Conservation (phyloP, 495 filamentous ascomycete species). For the Lichina pygmaea region DNA sequence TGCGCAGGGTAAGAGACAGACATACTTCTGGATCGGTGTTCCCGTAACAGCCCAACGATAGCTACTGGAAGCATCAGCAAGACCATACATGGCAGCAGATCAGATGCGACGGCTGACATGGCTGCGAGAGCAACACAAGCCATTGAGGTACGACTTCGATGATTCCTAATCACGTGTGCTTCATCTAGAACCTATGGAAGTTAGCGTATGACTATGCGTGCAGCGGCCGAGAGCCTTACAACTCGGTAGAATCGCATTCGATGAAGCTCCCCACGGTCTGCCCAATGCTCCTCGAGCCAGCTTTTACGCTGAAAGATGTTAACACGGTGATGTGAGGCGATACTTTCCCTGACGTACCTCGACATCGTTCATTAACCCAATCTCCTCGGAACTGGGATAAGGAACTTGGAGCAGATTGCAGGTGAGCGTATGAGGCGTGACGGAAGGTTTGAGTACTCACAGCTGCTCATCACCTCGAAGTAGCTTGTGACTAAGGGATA, state of each 20-base stretch:
- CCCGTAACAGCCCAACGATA: background rate
- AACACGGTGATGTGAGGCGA: no score
- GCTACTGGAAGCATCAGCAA: conserved; percentile 38
- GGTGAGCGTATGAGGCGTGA: background rate
- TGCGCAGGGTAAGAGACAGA: background rate
- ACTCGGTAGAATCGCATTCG: conserved; percentile 1
- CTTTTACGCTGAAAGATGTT: no score
- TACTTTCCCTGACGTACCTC: background rate
- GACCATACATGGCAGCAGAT: conserved; percentile 5
- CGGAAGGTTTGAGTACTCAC: background rate
- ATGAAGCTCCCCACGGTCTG: background rate
- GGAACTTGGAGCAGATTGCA: background rate
- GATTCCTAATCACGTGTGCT: conserved; percentile 36
- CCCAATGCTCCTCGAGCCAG: background rate
- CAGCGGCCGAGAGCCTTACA: background rate
- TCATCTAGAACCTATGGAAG: conserved; percentile 20
- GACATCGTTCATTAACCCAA: background rate
- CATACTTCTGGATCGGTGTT: background rate
- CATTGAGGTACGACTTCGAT: conserved; percentile 10
- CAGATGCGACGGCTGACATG: background rate
- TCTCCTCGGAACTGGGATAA: background rate
- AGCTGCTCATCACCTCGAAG: background rate
- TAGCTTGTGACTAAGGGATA: background rate
- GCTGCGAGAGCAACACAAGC: background rate
- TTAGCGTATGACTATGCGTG: background rate